Conservation (phyloP, 257 asterid genomes). For the Anisodus tanguticus region DNA sequence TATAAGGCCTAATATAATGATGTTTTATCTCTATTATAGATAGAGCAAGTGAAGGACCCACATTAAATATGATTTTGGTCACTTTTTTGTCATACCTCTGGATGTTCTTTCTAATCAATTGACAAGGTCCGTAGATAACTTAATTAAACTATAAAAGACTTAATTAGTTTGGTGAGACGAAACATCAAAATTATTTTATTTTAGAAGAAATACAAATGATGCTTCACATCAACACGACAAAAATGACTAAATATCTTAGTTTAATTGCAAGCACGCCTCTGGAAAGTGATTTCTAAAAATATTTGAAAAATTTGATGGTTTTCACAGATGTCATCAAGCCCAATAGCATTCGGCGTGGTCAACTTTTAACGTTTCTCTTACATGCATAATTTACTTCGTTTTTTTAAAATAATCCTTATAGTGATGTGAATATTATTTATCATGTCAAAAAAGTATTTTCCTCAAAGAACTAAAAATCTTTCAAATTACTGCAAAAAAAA, state of each 20-base stretch:
- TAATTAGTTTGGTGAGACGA: conserved; percentile 35
- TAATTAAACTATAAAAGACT: conserved; percentile 29
- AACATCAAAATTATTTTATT: conserved; percentile 28
- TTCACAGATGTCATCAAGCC: conserved; percentile 26
- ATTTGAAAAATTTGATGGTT: not conserved
- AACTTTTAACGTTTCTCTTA: conserved; percentile 32
- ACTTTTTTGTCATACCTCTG: conserved; percentile 26
- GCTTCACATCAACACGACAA: conserved; percentile 30
- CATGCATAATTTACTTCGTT: conserved; percentile 11
- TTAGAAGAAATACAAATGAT: not conserved
- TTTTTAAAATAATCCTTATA: not conserved
- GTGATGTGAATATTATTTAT: too few relatives aligned
- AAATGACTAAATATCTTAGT: conserved; percentile 21
- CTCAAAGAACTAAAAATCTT: not conserved
- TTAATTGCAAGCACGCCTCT: conserved; percentile 9
- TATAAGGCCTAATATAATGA: not conserved
- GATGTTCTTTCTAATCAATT: conserved; percentile 38
- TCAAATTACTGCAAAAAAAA: not conserved
- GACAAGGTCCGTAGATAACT: conserved; percentile 30
- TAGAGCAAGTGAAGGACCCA: conserved; percentile 28
- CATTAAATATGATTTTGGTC: conserved; percentile 19
- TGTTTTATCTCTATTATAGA: not conserved
- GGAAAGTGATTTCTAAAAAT: conserved; percentile 6
- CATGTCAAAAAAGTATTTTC: too few relatives aligned
- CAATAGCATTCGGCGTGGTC: conserved; percentile 37